phyloP scores from a whole-genome alignment of 177 flowering plant genomes.

The Vitis hybrid region DNA sequence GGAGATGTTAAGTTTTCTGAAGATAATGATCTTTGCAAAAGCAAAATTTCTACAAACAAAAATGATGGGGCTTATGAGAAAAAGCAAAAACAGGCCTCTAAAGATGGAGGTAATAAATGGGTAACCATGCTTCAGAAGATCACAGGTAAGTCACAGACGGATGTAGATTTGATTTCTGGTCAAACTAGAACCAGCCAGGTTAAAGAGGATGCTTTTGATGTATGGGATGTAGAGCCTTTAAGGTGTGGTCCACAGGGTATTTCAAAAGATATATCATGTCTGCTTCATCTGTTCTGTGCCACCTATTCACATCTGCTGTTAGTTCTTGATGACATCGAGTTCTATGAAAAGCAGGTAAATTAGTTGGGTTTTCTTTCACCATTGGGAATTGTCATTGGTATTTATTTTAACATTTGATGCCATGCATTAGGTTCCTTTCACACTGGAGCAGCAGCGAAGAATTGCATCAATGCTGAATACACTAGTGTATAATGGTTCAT shows the following conservation, averaged over 20 bases:
- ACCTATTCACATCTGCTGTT: constrained; percentile 80
- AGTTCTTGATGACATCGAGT: constrained; percentile 94
- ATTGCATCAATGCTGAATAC: constrained; percentile 84
- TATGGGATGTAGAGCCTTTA: constrained; percentile 78
- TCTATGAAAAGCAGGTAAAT: constrained; percentile 93
- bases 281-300: constrained; percentile 86
- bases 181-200: constrained; percentile 18
- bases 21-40: constrained; percentile 14
- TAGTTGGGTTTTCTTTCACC: neutral
- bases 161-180: constrained; percentile 22
- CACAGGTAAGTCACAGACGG: constrained; percentile 60
- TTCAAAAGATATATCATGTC: constrained; percentile 56
- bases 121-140: constrained; percentile 62
- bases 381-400: neutral
- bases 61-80: constrained; percentile 31
- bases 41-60: constrained; percentile 22
- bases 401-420: constrained; percentile 13
- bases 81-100: constrained; percentile 38
- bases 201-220: constrained; percentile 35
- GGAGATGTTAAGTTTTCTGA: constrained; percentile 15
- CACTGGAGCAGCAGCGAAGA: constrained; percentile 76
- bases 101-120: constrained; percentile 73
- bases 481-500: constrained; percentile 78
- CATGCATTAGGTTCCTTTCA: constrained; percentile 72
- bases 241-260: constrained; percentile 68